Base-by-base conservation (phyloP, 192 early-diverging fungal species). In the Coemansia sp. region DNA sequence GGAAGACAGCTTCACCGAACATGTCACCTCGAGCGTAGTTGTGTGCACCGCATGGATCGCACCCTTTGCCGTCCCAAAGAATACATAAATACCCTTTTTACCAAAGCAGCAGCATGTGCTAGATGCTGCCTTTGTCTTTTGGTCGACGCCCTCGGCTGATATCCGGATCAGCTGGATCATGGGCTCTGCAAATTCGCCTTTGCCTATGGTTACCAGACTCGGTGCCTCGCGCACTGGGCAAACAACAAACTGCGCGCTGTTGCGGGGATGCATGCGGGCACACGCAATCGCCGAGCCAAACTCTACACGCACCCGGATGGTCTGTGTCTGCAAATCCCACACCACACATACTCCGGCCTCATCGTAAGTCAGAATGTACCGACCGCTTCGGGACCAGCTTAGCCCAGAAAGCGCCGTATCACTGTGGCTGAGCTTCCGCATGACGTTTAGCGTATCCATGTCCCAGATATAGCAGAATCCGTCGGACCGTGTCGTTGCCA, bases 381-480 rank as follows among this genome's bases (percentile, higher is more conserved):
- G 82, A 4, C 92, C 91, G 72, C 87, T 87, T 9, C 86, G 75
- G 17, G 89, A 87, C 95, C 95, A 97, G 62, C 93, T 93, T 52
- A 96, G 69, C 32, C 92, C 89, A 5, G 87, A 85, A 4, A 98
- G 79, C 19, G 84, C 70, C 10, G 82, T 82, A n/a, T 92, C 88
- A 74, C 95, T 91, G 8, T 93, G 92, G 6, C 75, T 48, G 7
- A 95, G 84, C 35, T 75, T 87, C 14, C 89, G 82, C 29, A 86
- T 78, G 19, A 94, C 75, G 23, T 87, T 87, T n/a, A 88, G 84
- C 4, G 94, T 92, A 58, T 93, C 91, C 82, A 95, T 87, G 70
- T 96, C 94, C 91, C 92, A 93, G 38, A 98, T 82, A 32, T 84
- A 83, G 67, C 90, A 89, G 10, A 77, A 72, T 3, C 96, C 96